Conservation (phyloP, 305 asterid species). For the Fraxinus velutina region DNA sequence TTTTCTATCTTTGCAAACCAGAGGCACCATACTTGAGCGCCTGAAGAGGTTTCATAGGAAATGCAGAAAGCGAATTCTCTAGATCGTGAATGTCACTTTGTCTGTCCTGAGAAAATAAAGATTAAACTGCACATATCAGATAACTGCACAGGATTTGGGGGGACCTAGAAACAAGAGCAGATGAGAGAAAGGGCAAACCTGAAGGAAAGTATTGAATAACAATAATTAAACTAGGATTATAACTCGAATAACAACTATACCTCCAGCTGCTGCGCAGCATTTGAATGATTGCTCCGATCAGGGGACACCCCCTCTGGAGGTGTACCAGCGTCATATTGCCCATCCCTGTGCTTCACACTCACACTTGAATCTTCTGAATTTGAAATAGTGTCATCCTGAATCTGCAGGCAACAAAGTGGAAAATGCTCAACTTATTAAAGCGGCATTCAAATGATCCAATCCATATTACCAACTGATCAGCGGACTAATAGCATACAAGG, state of each 20-base stretch:
- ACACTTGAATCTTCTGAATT: constrained; percentile 49
- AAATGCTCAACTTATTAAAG: constrained; percentile 9
- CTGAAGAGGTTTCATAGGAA: constrained; percentile 83
- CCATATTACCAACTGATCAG: constrained; percentile 24
- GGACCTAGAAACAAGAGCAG: constrained; percentile 2
- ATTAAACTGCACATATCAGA: constrained; percentile 20
- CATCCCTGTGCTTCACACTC: constrained; percentile 39
- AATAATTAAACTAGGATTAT: not conserved
- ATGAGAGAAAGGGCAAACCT: not conserved
- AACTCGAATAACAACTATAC: constrained; percentile 32
- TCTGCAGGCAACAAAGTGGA: constrained; percentile 44
- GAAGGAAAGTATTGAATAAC: not conserved
- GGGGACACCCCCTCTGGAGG: constrained; percentile 37
- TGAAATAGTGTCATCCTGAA: constrained; percentile 63
- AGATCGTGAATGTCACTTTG: constrained; percentile 53
- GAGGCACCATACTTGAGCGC: constrained; percentile 68
- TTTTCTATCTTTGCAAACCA: not conserved
- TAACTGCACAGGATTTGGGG: not conserved
- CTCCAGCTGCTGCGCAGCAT: constrained; percentile 41
- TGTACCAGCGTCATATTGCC: constrained; percentile 43
- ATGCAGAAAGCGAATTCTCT: constrained; percentile 71
- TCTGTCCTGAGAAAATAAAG: constrained; percentile 45
- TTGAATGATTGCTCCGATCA: constrained; percentile 36
- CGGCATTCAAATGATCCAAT: not conserved
- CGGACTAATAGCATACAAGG: constrained; percentile 48